Conservation (phyloP, 345 rosid genomes). For the Euphorbia peplus region DNA sequence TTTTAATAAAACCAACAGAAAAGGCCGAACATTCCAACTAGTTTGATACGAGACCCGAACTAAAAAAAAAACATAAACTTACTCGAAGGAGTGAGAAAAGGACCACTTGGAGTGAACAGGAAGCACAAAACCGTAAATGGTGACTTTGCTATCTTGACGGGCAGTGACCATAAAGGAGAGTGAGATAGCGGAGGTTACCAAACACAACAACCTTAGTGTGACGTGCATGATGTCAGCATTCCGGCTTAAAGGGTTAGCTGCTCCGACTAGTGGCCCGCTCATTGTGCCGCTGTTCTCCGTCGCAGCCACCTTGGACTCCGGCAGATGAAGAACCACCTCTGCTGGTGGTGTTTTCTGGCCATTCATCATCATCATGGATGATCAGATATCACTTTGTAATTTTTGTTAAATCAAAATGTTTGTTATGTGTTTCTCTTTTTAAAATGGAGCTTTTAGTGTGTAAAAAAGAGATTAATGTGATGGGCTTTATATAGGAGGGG, state of each 20-base stretch:
- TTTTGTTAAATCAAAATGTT: too few relatives aligned
- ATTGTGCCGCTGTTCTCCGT: constrained; percentile 15
- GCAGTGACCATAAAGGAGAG: constrained; percentile 71
- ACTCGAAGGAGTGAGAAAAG: constrained; percentile 70
- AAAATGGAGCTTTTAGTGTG: too few relatives aligned
- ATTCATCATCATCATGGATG: constrained; percentile 27
- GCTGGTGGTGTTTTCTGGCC: constrained; percentile 26
- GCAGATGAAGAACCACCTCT: constrained; percentile 26
- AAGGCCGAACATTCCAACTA: too few relatives aligned
- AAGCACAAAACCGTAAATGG: constrained; percentile 62
- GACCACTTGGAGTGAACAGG: constrained; percentile 72
- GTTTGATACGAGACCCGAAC: too few relatives aligned
- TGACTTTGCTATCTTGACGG: constrained; percentile 46
- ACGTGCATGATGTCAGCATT: constrained; percentile 41
- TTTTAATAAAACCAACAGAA: too few relatives aligned
- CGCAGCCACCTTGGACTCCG: constrained; percentile 29
- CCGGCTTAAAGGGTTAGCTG: constrained; percentile 19
- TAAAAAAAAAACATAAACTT: constrained; percentile 23
- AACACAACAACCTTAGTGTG: constrained; percentile 47
- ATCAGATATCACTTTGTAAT: too few relatives aligned
- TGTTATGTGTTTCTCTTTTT: too few relatives aligned
- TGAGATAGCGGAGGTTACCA: constrained; percentile 47
- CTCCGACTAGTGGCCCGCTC: constrained; percentile 8
- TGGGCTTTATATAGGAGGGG: too few relatives aligned
- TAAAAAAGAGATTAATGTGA: too few relatives aligned